Evolutionary conservation across 306 rosid species (phyloP), one percentile per base, ranked within the genome.

Genomic region (Lupinus albus): DNA sequence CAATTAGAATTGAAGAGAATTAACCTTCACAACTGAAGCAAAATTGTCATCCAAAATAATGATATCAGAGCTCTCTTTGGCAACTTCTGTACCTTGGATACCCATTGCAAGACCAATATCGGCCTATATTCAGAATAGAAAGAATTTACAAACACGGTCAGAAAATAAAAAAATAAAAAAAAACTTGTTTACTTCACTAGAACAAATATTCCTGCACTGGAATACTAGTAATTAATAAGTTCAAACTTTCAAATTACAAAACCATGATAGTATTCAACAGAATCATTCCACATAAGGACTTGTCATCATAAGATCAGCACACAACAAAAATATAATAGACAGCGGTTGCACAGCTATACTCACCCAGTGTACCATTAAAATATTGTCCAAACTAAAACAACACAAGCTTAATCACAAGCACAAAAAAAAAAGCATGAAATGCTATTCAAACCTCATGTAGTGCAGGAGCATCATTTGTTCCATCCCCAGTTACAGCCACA

Each of bases 401-500:
- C 3, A 44, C 50, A 76, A 39, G 38, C 44, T 72, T 0, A 68
- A 69, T 46, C 54, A 39, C 6, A 56, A 2, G 1, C 30, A 25
- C 30, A 25, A 3, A 48, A 25, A 25, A 1, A 25, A 64, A 39
- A 38, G 35, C 4, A 18, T 15, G 38, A 49, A 20, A 59, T 39
- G 39, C 67, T 30, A 65, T 7, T 8, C 64, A 71, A 57, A 92
- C 98, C 98, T 89, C 98, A 18, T 92, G 98, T 42, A 92, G 82
- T 67, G 98, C 98, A 60, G 96, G 98, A 68, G 98, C 98, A 68
- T 92, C 96, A 77, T 92, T 89, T 5, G 98, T 87, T 69, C 98
- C 98, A 77, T 92, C 96, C 63, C 98, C 98, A 15, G 96, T 92
- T 32, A 89, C 98, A 57, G 96, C 98, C 75, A 92, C 98, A 78